A percentile compares a stretch with the other conserved stretches of the same genome.
These are phyloP conservation scores for Aspergillus persii DNA, from an alignment of 2,329 filamentous ascomycete species.

Conservation along the genomic window DNA sequence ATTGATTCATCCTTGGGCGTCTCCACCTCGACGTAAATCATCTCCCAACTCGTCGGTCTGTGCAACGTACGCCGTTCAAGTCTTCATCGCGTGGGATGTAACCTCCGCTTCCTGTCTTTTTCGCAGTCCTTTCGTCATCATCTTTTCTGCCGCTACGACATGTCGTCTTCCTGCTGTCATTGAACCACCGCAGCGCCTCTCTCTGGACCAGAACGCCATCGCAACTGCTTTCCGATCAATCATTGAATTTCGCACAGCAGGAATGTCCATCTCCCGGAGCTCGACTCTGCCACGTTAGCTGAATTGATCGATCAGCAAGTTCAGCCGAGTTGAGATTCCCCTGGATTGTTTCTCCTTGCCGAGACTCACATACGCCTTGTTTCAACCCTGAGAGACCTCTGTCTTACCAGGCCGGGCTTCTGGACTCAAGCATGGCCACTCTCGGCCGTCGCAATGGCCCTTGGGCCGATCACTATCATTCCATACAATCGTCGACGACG, in stretches of 20 bases:
- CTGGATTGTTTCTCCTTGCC: constrained; percentile 1
- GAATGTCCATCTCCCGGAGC: constrained; percentile 14
- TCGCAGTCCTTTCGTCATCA: constrained; percentile 12
- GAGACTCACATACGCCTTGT: not conserved
- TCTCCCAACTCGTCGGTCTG: constrained; percentile 8
- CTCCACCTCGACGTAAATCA: constrained; percentile 15
- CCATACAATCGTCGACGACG: constrained; percentile 17
- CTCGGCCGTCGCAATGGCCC: constrained; percentile 22
- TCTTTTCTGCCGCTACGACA: constrained; percentile 1
- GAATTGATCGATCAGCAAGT: constrained; percentile 2
- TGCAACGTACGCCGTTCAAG: constrained; percentile 11
- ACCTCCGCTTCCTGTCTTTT: not conserved
- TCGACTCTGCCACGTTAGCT: constrained; percentile 3
- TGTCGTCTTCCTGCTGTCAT: constrained; percentile 8
- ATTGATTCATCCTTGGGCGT: not conserved
- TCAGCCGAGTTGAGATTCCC: not conserved
- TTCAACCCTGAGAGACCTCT: not conserved
- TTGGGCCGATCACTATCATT: constrained; percentile 26
- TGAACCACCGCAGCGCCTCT: constrained; percentile 2
- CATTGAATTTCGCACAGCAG: constrained; percentile 2
- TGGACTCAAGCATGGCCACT: constrained; percentile 23
- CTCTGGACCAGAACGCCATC: not conserved
- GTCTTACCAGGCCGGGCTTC: not conserved
- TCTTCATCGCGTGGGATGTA: constrained; percentile 1
- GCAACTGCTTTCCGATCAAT: not conserved